Evolutionary conservation across 2,329 filamentous ascomycete genomes (phyloP), one percentile per base, ranked within the genome.

Genomic region (Neonectria neomacrospora): DNA sequence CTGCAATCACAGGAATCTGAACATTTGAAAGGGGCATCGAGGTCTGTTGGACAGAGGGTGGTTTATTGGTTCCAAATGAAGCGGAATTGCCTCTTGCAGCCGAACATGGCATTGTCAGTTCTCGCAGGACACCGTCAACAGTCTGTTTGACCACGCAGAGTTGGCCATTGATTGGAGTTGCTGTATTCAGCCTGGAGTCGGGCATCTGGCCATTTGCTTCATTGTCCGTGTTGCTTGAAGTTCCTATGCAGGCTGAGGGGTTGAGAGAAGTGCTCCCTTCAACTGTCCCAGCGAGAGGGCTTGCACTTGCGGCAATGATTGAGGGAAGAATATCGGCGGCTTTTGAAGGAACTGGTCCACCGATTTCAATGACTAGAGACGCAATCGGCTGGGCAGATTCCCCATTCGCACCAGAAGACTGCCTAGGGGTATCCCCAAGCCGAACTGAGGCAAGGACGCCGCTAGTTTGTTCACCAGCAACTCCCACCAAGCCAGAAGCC

Each of bases 91-190:
- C 47, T 28, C 53, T 48, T 20, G 41, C 58, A 8, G 63, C 52
- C 18, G 54, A 54, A 41, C 72, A 74, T 22, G 67, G 66, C 5
- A 69, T n/a, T 12, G 71, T 51, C 14, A 66, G 50, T 34, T 68
- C 61, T 39, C 63, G 39, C 5, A 54, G 37, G 16, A 58, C 39
- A 11, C 61, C 66, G 12, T 64, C 51, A 16, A 56, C 20, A 16
- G 56, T 34, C 32, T 61, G 66, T 34, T 55, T 61, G 44, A 71
- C 53, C 26, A 67, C 63, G 39, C 72, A 75, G 7, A 73, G 50
- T 6, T 64, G 63, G 20, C 67, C 53, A 1, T 64, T 58, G 20
- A 68, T 47, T n/a, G 66, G 57, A 5, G 48, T 45, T 3, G 71
- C 64, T 2, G n/a, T 6, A 28, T 32, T 26, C 11, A 3, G 6